Conservation (phyloP, 768 basidiomycete species). For the Serendipita indica region DNA sequence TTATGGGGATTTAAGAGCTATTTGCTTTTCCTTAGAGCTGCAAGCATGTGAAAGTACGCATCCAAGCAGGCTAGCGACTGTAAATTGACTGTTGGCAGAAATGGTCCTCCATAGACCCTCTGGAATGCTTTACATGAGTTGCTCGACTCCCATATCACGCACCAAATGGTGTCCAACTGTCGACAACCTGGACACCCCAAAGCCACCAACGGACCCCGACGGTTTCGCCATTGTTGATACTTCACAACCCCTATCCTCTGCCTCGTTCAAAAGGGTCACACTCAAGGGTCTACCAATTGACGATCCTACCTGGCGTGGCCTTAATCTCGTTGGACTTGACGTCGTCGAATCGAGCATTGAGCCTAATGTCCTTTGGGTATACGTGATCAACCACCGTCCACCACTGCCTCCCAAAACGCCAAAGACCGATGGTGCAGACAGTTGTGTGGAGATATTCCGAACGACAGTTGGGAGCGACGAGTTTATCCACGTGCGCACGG, state of each 20-base stretch:
- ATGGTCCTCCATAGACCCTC: constrained; percentile 1
- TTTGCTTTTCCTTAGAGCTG: background rate
- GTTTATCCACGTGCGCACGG: constrained; percentile 41
- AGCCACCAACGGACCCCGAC: constrained; percentile 29
- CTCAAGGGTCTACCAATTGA: constrained; percentile 25
- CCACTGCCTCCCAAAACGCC: constrained; percentile 29
- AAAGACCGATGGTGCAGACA: constrained; percentile 45
- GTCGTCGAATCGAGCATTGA: constrained; percentile 35
- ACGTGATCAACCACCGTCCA: constrained; percentile 55
- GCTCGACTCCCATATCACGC: constrained; percentile 19
- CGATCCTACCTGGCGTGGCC: constrained; percentile 21
- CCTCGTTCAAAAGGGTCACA: constrained; percentile 34
- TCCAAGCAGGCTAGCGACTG: background rate
- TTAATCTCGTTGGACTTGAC: constrained; percentile 55
- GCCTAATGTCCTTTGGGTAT: constrained; percentile 40
- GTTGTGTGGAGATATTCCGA: constrained; percentile 54
- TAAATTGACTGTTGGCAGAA: background rate
- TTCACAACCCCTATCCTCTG: constrained; percentile 27
- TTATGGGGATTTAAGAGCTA: background rate
- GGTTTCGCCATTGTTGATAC: constrained; percentile 33
- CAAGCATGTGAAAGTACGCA: background rate
- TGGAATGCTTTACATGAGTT: constrained; percentile 1
- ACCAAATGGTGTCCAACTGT: constrained; percentile 38
- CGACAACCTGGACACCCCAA: constrained; percentile 23
- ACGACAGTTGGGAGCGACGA: constrained; percentile 30